These are phyloP conservation scores for Cronartium ribicola DNA, from an alignment of 1,284 basidiomycete genomes.

Conservation along the genomic window DNA sequence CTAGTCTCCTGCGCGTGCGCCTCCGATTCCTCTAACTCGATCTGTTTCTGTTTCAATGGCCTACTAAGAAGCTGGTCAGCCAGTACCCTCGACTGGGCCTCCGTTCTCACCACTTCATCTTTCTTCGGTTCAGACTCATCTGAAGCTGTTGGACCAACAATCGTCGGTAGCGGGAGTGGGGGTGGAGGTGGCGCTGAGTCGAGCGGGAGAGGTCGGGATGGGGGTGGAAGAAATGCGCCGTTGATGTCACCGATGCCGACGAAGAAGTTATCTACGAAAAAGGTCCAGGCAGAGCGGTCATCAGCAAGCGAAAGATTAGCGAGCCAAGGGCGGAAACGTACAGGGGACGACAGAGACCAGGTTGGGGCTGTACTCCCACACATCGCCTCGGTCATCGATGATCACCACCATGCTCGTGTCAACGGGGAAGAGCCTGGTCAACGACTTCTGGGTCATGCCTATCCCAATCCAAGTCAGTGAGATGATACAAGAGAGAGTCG, in stretches of 20 bases:
- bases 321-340: slow-evolving; percentile 54
- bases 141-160: slow-evolving; percentile 50
- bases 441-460: slow-evolving; percentile 83
- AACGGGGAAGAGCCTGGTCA: slow-evolving; percentile 85
- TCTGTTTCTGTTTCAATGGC: slow-evolving; percentile 38
- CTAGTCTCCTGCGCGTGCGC: too few relatives aligned
- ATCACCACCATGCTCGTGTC: slow-evolving; percentile 99
- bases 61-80: slow-evolving; percentile 30
- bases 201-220: slow-evolving; percentile 51
- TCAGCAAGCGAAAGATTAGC: neutral
- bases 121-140: slow-evolving; percentile 46
- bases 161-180: slow-evolving; percentile 54
- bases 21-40: slow-evolving; percentile 13
- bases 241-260: slow-evolving; percentile 99
- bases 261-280: slow-evolving; percentile 80
- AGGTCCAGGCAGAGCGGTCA: slow-evolving; percentile 7
- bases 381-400: slow-evolving; percentile 95
- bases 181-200: slow-evolving; percentile 44
- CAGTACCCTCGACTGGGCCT: slow-evolving; percentile 21
- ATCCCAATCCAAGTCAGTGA: neutral
- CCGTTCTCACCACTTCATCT: neutral
- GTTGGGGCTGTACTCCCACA: slow-evolving; percentile 92
- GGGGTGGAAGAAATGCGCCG: slow-evolving; percentile 72
- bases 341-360: slow-evolving; percentile 94
- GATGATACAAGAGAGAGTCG: slow-evolving; percentile 39